A percentile compares a stretch with the other conserved stretches of the same genome.
Evolutionary conservation across 805 yeast genomes (phyloP).

Genomic region (Ogataea salicorniae): DNA sequence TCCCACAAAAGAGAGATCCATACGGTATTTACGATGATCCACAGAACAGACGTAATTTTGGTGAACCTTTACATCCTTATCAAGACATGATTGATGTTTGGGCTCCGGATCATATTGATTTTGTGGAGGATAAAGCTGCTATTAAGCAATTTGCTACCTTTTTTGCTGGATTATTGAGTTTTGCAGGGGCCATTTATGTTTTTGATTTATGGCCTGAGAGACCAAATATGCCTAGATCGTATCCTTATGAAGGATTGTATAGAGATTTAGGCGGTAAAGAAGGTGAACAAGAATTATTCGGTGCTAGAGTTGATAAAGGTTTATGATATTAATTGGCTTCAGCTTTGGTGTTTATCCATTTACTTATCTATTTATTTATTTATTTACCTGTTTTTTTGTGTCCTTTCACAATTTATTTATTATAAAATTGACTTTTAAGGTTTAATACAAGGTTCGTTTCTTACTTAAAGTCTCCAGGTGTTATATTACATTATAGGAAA

Average conservation of each 20-base stretch:
- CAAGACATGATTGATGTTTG: conserved; percentile 77
- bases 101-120: conserved; percentile 74
- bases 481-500: too few relatives aligned
- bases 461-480: not conserved
- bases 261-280: conserved; percentile 63
- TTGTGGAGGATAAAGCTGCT: conserved; percentile 57
- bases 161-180: conserved; percentile 42
- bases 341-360: conserved; percentile 2
- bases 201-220: conserved; percentile 57
- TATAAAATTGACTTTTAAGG: not conserved
- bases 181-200: conserved; percentile 41
- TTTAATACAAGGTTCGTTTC: not conserved
- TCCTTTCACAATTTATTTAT: not conserved
- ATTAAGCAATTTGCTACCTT: conserved; percentile 51
- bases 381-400: not conserved
- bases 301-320: conserved; percentile 38
- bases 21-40: conserved; percentile 71
- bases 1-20: conserved; percentile 60
- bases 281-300: conserved; percentile 38
- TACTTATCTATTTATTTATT: conserved; percentile 5
- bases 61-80: conserved; percentile 65
- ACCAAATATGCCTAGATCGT: conserved; percentile 72
- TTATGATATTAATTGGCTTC: not conserved
- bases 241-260: conserved; percentile 72
- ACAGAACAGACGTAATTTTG: conserved; percentile 73